Base-by-base conservation (phyloP, 2,329 filamentous ascomycete species). In the Corinectria fuckeliana region DNA sequence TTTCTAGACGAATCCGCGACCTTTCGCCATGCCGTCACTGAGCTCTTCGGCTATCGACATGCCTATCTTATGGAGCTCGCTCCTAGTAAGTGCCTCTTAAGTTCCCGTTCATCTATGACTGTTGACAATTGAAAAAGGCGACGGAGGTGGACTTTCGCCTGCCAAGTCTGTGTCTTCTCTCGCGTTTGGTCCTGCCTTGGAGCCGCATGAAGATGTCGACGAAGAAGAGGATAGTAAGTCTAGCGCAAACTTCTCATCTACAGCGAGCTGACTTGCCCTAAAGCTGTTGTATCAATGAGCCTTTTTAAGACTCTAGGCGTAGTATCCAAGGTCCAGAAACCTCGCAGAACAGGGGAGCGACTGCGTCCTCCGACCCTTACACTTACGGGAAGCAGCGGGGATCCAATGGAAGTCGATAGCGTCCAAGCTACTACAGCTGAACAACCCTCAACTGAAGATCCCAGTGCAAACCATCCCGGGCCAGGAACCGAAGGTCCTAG, bases 1-100 rank as follows among this genome's bases (percentile, higher is more conserved):
- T 68, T 70, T n/a, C 52, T 74, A 13, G 4, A 30, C 1, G 44
- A 56, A 6, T 60, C 69, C 14, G 38, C 51, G 8, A 30, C 32
- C 1, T 62, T 68, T 34, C 60, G 64, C 10, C 14, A 58, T 6
- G 28, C 54, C 25, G 56, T 61, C 9, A 44, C 21, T 14, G 42
- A 62, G 3, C 49, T 75, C 10, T 72, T 72, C 45, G 61, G 53
- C 13, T 45, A 62, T 11, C 58, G 56, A 41, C 64, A 71, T 50
- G 57, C 64, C 7, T 61, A 45, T 30, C 42, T 45, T 13, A 26
- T 16, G 4, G 23, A 30, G 5, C 9, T 10, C 16, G 4, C 21
- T 13, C 25, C 28, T 18, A n/a, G 42, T 45, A 28, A 18, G 42
- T 10, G 18, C 9, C 10, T 25, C 9, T 32, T 9, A 14, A n/a